Base-by-base conservation (phyloP, 2,329 filamentous ascomycete species). In the Alternaria ethzedia region DNA sequence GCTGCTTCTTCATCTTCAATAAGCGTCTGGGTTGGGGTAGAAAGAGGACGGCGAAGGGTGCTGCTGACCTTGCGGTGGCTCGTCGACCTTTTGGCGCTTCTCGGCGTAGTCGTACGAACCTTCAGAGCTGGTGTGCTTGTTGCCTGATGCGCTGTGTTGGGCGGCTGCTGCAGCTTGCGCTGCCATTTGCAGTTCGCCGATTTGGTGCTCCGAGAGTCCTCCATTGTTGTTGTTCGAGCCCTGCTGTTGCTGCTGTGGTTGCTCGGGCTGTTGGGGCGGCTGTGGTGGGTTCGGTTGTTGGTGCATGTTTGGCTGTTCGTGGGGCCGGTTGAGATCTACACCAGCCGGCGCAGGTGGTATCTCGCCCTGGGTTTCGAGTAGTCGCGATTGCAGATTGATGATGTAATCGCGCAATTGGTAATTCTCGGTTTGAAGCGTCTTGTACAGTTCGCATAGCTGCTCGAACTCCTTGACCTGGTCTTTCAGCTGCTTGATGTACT, bases 401-500 rank as follows among this genome's bases (percentile, higher is more conserved):
- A 97, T 91, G 82, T 98, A 98, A 79, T 97, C 94, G 70, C 94
- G 90, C 45, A 99, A 85, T 66, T 92, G 89, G 78, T 94, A 96
- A 81, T 97, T 97, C 79, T 99, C 95, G 26, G 88, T 85, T 77
- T 97, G 93, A 25, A 97, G 83, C n/a, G 86, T 83, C 79, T 97
- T 96, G 81, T 88, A 93, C 59, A 87, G 88, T 66, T 91, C 87
- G 70, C 94, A 91, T 80, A 97, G 88, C 17, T 89, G 86, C 70
- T 88, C 86, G 69, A 89, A 92, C 28, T 96, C 92, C 74, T 93
- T 90, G 55, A 97, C 93, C 78, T 98, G 93, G 77, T 96, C 91
- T 81, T 99, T 96, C 7, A 99, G 87, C 79, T 97, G 96, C 84
- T 97, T 97, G 80, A 99, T 99, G 80, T 99, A 97, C 49, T 93